phyloP scores from a whole-genome alignment of 371 early-diverging fungal species.

The Basidiobolus meristosporus region DNA sequence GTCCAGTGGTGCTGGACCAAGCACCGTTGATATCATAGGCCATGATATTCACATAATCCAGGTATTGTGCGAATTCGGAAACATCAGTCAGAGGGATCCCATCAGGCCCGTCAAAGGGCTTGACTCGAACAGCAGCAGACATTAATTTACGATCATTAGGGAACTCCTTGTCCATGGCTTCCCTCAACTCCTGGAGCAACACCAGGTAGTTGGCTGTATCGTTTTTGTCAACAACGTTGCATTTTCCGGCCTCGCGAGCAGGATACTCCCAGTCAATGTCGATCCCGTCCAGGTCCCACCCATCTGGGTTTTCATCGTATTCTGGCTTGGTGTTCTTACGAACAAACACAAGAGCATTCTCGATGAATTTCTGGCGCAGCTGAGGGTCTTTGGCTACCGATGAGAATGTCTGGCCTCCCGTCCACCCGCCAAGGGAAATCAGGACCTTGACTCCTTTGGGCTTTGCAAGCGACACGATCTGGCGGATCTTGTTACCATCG shows the following conservation, averaged over 20 bases:
- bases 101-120: slow-evolving; percentile 34
- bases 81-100: slow-evolving; percentile 28
- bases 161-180: slow-evolving; percentile 23
- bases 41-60: slow-evolving; percentile 40
- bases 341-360: slow-evolving; percentile 13
- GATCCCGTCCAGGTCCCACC: slow-evolving; percentile 20
- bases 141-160: slow-evolving; percentile 22
- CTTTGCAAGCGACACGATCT: slow-evolving; percentile 22
- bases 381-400: slow-evolving; percentile 19
- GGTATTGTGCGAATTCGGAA: slow-evolving; percentile 23
- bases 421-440: slow-evolving; percentile 62
- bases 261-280: slow-evolving; percentile 62
- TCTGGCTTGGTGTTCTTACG: slow-evolving; percentile 8
- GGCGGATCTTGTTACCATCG: slow-evolving; percentile 14
- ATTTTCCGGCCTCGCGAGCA: slow-evolving; percentile 38
- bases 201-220: slow-evolving; percentile 35
- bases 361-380: slow-evolving; percentile 23
- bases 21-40: slow-evolving; percentile 31
- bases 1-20: slow-evolving; percentile 27
- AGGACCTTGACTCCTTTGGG: slow-evolving; percentile 18
- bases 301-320: slow-evolving; percentile 1
- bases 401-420: slow-evolving; percentile 40
- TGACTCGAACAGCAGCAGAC: slow-evolving; percentile 47
- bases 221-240: slow-evolving; percentile 29
- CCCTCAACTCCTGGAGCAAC: slow-evolving; percentile 38